Evolutionary conservation across 1,284 basidiomycete genomes (phyloP), one percentile per base, ranked within the genome.

Genomic region (Phlebopus sp.): DNA sequence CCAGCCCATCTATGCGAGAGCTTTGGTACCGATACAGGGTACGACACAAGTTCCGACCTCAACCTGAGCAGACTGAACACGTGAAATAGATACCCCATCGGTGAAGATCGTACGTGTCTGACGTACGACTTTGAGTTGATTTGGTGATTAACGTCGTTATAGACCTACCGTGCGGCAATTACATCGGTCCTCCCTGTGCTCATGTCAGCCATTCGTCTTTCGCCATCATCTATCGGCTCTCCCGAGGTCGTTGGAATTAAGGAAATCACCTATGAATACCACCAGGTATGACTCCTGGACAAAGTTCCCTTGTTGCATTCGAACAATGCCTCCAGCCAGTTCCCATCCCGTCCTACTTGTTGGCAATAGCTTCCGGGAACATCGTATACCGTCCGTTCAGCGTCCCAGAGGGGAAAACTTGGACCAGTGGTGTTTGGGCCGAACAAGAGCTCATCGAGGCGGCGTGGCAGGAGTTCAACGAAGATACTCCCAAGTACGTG

Each of bases 1-100:
- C 63, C 94, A 97, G 66, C 92, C 95, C 15, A 95, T 93, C 58
- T 92, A 94, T 62, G 87, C 87, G 8, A 80, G 92, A 41, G 78
- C 86, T 1, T 69, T 97, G 44, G 78, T 86, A 0, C 93, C 93
- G 0, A 68, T 90, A 41, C 91, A 94, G 78, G 89, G 89, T 77
- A 39, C 15, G 14, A 30, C n/a, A n/a, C 27, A 41, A n/a, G 21
- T 46, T 10, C 21, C 19, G 21, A 23, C 23, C 25, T 25, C 14
- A 34, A 9, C 23, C 35, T 36, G 27, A 17, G 14, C 13, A 35
- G 27, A 42, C 15, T 14, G 2, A 31, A 36, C 36, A 35, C 45
- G 44, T 42, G 17, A 30, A 32, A 6, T 57, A 84, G 84, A 86
- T 59, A 81, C 79, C 0, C 81, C 86, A 7, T 83, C 84, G 2